phyloP scores from a whole-genome alignment of 768 basidiomycete genomes.

The Naganishia friedmannii region DNA sequence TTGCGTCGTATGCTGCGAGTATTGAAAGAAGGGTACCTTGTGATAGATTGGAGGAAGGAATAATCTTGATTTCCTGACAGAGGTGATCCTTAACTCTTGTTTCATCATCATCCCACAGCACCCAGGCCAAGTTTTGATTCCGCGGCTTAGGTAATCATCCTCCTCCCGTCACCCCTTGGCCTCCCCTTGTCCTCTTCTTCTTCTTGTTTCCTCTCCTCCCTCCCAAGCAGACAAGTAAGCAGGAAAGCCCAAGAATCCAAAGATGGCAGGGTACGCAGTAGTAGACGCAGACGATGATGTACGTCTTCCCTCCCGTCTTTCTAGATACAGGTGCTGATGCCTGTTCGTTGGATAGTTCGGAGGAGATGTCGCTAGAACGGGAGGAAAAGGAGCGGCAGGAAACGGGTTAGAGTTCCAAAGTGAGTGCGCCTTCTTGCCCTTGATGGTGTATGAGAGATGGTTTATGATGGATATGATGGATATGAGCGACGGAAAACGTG shows the following conservation, averaged over 20 bases:
- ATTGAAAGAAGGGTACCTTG: too few species aligned
- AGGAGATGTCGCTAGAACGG: constrained; percentile 33
- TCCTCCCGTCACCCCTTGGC: not conserved
- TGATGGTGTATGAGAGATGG: too few species aligned
- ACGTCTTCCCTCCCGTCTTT: constrained; percentile 15
- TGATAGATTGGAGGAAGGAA: not conserved
- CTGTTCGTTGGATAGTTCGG: constrained; percentile 25
- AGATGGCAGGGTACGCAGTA: constrained; percentile 44
- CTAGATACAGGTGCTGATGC: too few species aligned
- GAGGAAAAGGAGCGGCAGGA: constrained; percentile 17
- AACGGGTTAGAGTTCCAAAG: constrained; percentile 48
- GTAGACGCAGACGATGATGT: constrained; percentile 51
- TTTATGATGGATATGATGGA: not conserved
- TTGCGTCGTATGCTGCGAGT: too few species aligned
- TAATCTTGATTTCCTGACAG: not conserved
- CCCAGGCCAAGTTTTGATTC: not conserved
- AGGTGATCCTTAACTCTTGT: not conserved
- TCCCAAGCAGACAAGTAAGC: too few species aligned
- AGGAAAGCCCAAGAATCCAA: constrained; percentile 31
- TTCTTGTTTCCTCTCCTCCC: not conserved
- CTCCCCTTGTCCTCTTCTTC: not conserved
- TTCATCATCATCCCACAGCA: not conserved
- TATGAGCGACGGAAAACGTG: too few species aligned
- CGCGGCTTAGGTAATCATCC: not conserved
- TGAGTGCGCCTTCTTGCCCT: constrained; percentile 27